Percentiles rank a stretch among this genome's conserved stretches.
phyloP scores from a whole-genome alignment of 2,329 filamentous ascomycete species.

The Zopfia rhizophila region DNA sequence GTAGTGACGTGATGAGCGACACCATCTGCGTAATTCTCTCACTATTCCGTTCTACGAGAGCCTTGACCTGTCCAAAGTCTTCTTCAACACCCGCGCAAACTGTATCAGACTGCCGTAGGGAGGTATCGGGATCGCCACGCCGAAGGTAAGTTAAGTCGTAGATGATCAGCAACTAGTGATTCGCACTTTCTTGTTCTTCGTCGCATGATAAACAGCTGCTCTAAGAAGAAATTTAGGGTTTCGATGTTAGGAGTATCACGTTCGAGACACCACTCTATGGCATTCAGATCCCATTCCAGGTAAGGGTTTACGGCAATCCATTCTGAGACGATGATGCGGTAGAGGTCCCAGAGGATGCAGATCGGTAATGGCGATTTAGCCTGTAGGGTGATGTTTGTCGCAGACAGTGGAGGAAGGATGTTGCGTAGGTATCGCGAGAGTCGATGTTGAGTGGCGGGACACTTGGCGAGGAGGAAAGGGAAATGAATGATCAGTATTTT shows the following conservation, averaged over 20 bases:
- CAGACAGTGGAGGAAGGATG: slow-evolving; percentile 10
- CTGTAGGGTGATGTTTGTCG: slow-evolving; percentile 1
- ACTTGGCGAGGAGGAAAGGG: neutral
- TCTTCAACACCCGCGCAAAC: no score
- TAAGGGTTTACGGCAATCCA: slow-evolving; percentile 15
- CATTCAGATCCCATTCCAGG: slow-evolving; percentile 13
- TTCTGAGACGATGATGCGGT: slow-evolving; percentile 16
- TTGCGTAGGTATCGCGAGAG: slow-evolving; percentile 1
- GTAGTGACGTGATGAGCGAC: slow-evolving; percentile 9
- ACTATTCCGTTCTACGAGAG: slow-evolving; percentile 2
- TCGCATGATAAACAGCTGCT: slow-evolving; percentile 8
- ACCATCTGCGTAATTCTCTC: slow-evolving; percentile 7
- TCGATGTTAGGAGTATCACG: neutral
- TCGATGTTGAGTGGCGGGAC: neutral
- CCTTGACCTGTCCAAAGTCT: slow-evolving; percentile 10
- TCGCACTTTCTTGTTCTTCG: slow-evolving; percentile 9
- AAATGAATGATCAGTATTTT: slow-evolving; percentile 8
- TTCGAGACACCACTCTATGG: slow-evolving; percentile 17
- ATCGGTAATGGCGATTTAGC: slow-evolving; percentile 4
- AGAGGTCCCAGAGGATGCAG: slow-evolving; percentile 5
- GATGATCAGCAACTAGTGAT: slow-evolving; percentile 5
- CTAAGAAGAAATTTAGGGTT: slow-evolving; percentile 1
- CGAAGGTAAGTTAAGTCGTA: slow-evolving; percentile 1
- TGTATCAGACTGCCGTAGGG: neutral
- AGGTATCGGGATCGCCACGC: no score